Conservation (phyloP, 164 flowering plant species). For the Stephania yunnanensis region DNA sequence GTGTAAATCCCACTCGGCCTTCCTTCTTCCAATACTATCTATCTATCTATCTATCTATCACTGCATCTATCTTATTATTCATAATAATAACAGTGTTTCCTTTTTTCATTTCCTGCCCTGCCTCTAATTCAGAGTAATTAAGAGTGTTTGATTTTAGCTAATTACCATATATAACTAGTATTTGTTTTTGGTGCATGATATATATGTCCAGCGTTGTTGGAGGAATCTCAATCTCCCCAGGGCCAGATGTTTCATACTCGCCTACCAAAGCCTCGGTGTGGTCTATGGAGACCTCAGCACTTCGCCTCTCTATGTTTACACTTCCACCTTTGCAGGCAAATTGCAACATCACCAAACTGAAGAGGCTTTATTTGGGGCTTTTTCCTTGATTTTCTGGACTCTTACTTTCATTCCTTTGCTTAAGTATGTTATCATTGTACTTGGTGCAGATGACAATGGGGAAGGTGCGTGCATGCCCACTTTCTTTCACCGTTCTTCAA, state of each 20-base stretch:
- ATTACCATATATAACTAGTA: too few relatives aligned
- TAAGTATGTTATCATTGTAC: slow-evolving; percentile 53
- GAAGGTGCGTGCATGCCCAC: slow-evolving; percentile 54
- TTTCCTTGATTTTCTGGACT: slow-evolving; percentile 80
- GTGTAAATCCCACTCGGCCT: too few relatives aligned
- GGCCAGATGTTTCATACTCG: slow-evolving; percentile 30
- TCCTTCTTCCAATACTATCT: too few relatives aligned
- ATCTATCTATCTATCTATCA: too few relatives aligned
- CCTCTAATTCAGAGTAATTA: too few relatives aligned
- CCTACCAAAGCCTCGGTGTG: slow-evolving; percentile 70
- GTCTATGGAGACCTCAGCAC: slow-evolving; percentile 64
- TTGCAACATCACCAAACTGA: slow-evolving; percentile 35
- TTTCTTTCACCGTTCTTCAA: too few relatives aligned
- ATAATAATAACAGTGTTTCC: too few relatives aligned
- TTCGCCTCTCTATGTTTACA: slow-evolving; percentile 73
- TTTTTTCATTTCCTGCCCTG: too few relatives aligned
- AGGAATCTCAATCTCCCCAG: slow-evolving; percentile 4
- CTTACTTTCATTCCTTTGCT: slow-evolving; percentile 52
- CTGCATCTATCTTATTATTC: too few relatives aligned
- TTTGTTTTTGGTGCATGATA: too few relatives aligned
- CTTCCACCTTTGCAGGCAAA: slow-evolving; percentile 45
- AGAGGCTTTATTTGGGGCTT: slow-evolving; percentile 59
- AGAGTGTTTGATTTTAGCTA: too few relatives aligned
- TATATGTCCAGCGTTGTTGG: slow-evolving; percentile 15
- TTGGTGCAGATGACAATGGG: slow-evolving; percentile 68